Conservation (phyloP, 768 basidiomycete genomes). For the Lentinula aciculospora region DNA sequence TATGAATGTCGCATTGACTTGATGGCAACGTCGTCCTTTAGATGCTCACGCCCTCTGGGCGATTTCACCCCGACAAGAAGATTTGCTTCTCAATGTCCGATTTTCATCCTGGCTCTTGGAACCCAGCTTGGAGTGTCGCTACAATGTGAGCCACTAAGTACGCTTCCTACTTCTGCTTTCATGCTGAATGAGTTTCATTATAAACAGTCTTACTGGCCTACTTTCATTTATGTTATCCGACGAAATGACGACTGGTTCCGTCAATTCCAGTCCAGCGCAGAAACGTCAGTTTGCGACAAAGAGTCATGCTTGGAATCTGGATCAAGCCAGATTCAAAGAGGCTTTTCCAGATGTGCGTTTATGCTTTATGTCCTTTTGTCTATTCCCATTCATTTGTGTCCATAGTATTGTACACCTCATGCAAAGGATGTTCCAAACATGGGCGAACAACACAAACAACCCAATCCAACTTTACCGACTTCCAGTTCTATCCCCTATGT, state of each 20-base stretch:
- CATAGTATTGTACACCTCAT: constrained; percentile 63
- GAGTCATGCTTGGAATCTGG: constrained; percentile 84
- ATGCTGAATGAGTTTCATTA: constrained; percentile 9
- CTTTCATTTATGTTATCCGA: constrained; percentile 93
- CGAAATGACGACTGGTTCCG: constrained; percentile 94
- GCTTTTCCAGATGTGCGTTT: constrained; percentile 82
- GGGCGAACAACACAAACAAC: constrained; percentile 70
- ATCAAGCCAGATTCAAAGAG: constrained; percentile 76
- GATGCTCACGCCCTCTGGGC: constrained; percentile 90
- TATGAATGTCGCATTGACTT: constrained; percentile 4
- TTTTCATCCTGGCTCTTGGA: constrained; percentile 94
- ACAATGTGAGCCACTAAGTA: constrained; percentile 66
- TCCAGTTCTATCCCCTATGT: constrained; percentile 11
- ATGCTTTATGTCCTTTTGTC: constrained; percentile 1
- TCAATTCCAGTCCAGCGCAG: constrained; percentile 73
- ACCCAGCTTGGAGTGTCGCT: constrained; percentile 92
- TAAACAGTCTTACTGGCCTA: constrained; percentile 78
- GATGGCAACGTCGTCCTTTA: constrained; percentile 22
- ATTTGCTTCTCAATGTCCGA: constrained; percentile 99
- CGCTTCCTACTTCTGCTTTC: constrained; percentile 8
- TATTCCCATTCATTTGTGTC: constrained; percentile 3
- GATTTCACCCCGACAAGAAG: constrained; percentile 89
- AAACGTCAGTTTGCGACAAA: constrained; percentile 71
- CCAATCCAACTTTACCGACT: constrained; percentile 14
- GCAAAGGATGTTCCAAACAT: constrained; percentile 87